phyloP scores from a whole-genome alignment of 1,139 yeast genomes.

The Starmera stellimalicola region DNA sequence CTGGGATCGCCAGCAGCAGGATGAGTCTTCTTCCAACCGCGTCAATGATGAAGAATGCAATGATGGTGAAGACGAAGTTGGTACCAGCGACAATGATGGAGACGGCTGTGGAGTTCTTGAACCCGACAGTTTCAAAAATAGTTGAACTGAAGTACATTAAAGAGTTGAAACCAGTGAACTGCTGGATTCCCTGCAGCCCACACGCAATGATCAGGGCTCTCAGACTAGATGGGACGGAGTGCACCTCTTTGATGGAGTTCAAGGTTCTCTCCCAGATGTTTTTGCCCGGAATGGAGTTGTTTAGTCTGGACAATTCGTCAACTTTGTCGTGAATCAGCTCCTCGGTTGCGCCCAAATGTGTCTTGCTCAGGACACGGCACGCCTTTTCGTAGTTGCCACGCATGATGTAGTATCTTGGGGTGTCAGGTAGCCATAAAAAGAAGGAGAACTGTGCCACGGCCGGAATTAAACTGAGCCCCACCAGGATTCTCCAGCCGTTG shows the following conservation, averaged over 20 bases:
- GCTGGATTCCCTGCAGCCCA: slow-evolving; percentile 91
- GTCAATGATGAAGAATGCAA: slow-evolving; percentile 81
- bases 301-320: slow-evolving; percentile 37
- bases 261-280: slow-evolving; percentile 44
- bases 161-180: slow-evolving; percentile 91
- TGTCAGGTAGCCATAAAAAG: slow-evolving; percentile 85
- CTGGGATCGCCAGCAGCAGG: slow-evolving; percentile 64
- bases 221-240: slow-evolving; percentile 68
- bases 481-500: slow-evolving; percentile 90
- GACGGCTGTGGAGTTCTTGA: slow-evolving; percentile 81
- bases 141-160: slow-evolving; percentile 91
- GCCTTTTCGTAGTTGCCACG: slow-evolving; percentile 60
- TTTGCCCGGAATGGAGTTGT: slow-evolving; percentile 52
- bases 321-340: slow-evolving; percentile 49
- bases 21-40: slow-evolving; percentile 78
- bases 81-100: slow-evolving; percentile 89
- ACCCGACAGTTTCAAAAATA: slow-evolving; percentile 82
- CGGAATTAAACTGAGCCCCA: slow-evolving; percentile 84
- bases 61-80: slow-evolving; percentile 73
- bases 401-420: slow-evolving; percentile 83
- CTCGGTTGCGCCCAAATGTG: slow-evolving; percentile 47
- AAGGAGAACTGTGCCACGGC: slow-evolving; percentile 68
- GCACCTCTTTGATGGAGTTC: slow-evolving; percentile 61
- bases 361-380: slow-evolving; percentile 47
- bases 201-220: slow-evolving; percentile 85